A percentile compares a stretch with the other conserved stretches of the same genome.
These are phyloP conservation scores for Pseudocercospora fijiensis DNA, from an alignment of 2,329 filamentous ascomycete genomes.

Conservation along the genomic window DNA sequence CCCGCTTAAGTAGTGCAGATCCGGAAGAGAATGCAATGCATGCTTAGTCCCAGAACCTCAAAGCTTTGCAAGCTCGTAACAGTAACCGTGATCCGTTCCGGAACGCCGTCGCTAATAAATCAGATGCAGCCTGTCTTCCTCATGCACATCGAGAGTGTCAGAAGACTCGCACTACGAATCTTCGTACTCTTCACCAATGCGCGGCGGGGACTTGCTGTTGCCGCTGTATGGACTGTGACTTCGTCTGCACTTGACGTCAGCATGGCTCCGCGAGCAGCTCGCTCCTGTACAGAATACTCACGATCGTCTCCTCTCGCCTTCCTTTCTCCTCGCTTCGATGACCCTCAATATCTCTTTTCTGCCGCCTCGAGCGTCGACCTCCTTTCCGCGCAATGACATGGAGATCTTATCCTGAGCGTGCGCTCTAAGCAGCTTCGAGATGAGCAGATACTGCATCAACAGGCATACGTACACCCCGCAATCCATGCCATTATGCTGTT, in stretches of 20 bases:
- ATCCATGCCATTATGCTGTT: conserved; percentile 89
- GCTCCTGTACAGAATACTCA: conserved; percentile 51
- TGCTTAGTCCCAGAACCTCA: neutral
- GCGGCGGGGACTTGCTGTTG: conserved; percentile 28
- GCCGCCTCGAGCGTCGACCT: conserved; percentile 75
- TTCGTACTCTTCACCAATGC: conserved; percentile 34
- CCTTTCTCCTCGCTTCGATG: conserved; percentile 81
- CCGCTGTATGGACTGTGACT: conserved; percentile 27
- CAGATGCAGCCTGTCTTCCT: conserved; percentile 4
- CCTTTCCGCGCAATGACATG: conserved; percentile 87
- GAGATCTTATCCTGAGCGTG: conserved; percentile 82
- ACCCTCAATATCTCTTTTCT: conserved; percentile 89
- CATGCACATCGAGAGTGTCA: neutral
- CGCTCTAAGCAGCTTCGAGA: conserved; percentile 76
- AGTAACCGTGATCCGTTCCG: conserved; percentile 3
- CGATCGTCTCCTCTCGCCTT: conserved; percentile 81
- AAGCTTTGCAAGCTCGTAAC: neutral
- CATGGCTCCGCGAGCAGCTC: neutral
- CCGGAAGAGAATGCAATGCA: conserved; percentile 1
- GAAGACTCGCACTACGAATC: conserved; percentile 2
- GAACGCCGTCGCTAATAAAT: conserved; percentile 17
- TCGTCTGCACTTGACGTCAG: conserved; percentile 19
- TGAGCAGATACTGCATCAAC: conserved; percentile 87
- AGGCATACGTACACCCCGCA: conserved; percentile 96
- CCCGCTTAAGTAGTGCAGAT: neutral